Evolutionary conservation across 2,329 filamentous ascomycete species (phyloP).

Genomic region (Trichoderma gracile): DNA sequence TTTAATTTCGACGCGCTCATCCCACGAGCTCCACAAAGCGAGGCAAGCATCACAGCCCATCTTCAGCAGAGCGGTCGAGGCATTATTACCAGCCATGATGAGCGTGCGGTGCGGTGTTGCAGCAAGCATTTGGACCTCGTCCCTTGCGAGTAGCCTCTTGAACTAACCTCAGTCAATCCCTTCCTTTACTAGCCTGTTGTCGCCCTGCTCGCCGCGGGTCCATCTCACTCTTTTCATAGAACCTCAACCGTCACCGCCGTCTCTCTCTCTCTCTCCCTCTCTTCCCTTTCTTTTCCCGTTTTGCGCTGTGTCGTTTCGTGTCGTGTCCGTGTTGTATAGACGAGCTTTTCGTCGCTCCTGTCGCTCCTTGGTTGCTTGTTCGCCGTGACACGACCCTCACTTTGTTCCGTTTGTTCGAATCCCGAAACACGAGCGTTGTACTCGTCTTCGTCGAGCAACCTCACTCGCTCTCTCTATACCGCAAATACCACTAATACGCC

Average conservation of each 20-base stretch:
- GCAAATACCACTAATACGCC: constrained; percentile 12
- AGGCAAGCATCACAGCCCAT: constrained; percentile 18
- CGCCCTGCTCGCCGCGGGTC: constrained; percentile 19
- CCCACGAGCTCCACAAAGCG: constrained; percentile 22
- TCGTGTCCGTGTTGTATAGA: constrained; percentile 20
- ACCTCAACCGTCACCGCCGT: constrained; percentile 20
- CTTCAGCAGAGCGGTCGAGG: constrained; percentile 24
- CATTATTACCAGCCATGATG: constrained; percentile 18
- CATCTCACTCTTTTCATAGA: constrained; percentile 25
- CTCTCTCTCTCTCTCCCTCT: constrained; percentile 26
- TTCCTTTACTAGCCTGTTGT: constrained; percentile 22
- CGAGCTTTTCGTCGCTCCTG: constrained; percentile 13
- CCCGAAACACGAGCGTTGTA: constrained; percentile 3
- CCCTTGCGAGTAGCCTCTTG: not conserved
- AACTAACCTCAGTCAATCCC: constrained; percentile 25
- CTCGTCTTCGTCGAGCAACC: constrained; percentile 10
- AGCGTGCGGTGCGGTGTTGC: not conserved
- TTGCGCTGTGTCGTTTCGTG: constrained; percentile 21
- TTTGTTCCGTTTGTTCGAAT: constrained; percentile 11
- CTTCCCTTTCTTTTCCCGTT: constrained; percentile 18
- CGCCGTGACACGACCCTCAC: constrained; percentile 16
- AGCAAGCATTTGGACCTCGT: not conserved
- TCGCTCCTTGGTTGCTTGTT: constrained; percentile 21
- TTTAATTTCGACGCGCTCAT: constrained; percentile 31
- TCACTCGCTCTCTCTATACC: not conserved